These are phyloP conservation scores for Mycosphaerelloides madeirae DNA, from an alignment of 2,329 filamentous ascomycete genomes.

Conservation along the genomic window DNA sequence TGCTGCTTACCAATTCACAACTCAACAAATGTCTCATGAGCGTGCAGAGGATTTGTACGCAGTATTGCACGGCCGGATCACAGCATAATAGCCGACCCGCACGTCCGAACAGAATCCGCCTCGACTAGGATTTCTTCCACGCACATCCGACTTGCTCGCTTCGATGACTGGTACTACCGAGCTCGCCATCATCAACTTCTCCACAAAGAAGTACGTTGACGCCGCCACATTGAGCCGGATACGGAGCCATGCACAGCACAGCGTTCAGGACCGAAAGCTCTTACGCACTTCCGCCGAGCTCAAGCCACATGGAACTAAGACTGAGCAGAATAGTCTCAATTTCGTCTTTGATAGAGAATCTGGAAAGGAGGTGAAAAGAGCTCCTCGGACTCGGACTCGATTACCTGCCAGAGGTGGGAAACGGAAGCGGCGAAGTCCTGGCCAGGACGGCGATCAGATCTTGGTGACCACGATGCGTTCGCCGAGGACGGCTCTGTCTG, in stretches of 20 bases:
- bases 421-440: neutral
- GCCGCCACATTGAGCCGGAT: conserved; percentile 14
- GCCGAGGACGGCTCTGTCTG: neutral
- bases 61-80: no score
- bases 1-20: no score
- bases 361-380: conserved; percentile 9
- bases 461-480: neutral
- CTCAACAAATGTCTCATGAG: no score
- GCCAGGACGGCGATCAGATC: neutral
- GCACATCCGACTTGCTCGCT: no score
- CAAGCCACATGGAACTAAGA: neutral
- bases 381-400: neutral
- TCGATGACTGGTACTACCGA: conserved; percentile 1
- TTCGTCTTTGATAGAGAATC: conserved; percentile 14
- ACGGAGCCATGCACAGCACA: conserved; percentile 18
- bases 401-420: neutral
- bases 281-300: neutral
- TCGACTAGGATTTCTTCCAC: no score
- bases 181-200: conserved; percentile 15
- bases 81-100: no score
- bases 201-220: conserved; percentile 13
- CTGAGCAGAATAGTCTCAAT: conserved; percentile 1
- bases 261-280: conserved; percentile 18
- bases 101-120: no score
- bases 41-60: no score